A percentile compares a stretch with the other conserved stretches of the same genome.
Evolutionary conservation across 345 rosid species (phyloP).

Genomic region (Orychophragmus violaceus): DNA sequence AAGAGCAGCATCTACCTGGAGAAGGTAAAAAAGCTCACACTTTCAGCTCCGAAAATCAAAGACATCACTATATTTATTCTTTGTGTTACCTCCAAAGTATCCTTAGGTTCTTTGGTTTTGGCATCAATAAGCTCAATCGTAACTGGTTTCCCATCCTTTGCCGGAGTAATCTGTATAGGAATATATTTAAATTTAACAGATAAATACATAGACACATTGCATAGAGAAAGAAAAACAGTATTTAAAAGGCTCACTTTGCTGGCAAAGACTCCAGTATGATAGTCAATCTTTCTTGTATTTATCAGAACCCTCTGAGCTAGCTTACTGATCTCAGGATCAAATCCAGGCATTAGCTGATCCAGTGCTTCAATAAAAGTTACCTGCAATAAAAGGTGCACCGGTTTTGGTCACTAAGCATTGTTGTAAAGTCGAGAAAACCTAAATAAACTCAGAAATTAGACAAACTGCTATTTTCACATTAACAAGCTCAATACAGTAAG

Average conservation of each 20-base stretch:
- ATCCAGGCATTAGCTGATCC: constrained; percentile 99
- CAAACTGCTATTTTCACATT: no score
- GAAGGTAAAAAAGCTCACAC: constrained; percentile 11
- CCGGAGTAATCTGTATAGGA: constrained; percentile 75
- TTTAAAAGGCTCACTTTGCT: constrained; percentile 53
- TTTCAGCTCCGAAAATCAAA: not conserved
- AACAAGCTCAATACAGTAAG: no score
- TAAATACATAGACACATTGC: not conserved
- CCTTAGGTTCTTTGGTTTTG: constrained; percentile 85
- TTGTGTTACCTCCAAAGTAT: constrained; percentile 72
- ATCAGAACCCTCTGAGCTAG: constrained; percentile 92
- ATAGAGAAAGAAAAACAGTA: not conserved
- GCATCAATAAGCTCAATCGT: constrained; percentile 94
- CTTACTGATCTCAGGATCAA: constrained; percentile 98
- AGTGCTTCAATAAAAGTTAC: constrained; percentile 95
- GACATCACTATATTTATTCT: not conserved
- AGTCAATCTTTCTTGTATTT: constrained; percentile 91
- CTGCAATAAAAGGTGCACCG: constrained; percentile 35
- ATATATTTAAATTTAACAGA: not conserved
- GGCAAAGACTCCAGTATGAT: constrained; percentile 93
- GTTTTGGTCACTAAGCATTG: constrained; percentile 4
- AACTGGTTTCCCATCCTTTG: constrained; percentile 92
- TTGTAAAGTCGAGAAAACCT: not conserved
- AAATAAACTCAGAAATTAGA: not conserved
- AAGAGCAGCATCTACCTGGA: constrained; percentile 91